These are phyloP conservation scores for Solanum arcanum DNA, from an alignment of 257 asterid species.

Conservation along the genomic window DNA sequence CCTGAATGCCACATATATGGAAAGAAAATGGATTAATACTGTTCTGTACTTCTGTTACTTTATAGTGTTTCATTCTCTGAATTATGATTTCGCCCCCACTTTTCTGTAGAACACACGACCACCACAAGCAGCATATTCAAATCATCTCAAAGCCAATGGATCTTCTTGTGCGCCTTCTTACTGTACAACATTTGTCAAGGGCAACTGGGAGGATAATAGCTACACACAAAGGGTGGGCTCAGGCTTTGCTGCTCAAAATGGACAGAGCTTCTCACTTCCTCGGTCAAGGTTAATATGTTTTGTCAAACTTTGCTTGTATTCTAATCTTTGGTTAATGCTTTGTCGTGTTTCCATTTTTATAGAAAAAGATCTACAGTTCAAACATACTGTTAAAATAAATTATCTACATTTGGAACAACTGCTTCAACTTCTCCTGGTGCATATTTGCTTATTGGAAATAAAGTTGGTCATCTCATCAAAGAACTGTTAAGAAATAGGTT, in stretches of 20 bases:
- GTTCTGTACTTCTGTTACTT: neutral
- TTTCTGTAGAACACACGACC: conserved; percentile 12
- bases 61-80: neutral
- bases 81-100: neutral
- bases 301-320: neutral
- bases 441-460: neutral
- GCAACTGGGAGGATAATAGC: conserved; percentile 6
- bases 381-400: neutral
- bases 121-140: neutral
- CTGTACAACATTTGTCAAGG: conserved; percentile 1
- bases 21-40: neutral
- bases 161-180: neutral
- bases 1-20: neutral
- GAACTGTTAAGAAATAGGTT: neutral
- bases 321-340: neutral
- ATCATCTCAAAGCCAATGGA: conserved; percentile 6
- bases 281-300: conserved; percentile 17
- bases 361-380: neutral
- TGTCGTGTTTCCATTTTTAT: neutral
- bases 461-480: neutral
- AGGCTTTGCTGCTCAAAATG: conserved; percentile 2
- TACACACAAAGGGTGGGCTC: neutral
- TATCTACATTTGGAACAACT: neutral
- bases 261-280: conserved; percentile 20
- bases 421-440: neutral